A percentile compares a stretch with the other conserved stretches of the same genome.
These are phyloP conservation scores for Arctium lappa DNA, from an alignment of 129 eudicot genomes.

Conservation along the genomic window DNA sequence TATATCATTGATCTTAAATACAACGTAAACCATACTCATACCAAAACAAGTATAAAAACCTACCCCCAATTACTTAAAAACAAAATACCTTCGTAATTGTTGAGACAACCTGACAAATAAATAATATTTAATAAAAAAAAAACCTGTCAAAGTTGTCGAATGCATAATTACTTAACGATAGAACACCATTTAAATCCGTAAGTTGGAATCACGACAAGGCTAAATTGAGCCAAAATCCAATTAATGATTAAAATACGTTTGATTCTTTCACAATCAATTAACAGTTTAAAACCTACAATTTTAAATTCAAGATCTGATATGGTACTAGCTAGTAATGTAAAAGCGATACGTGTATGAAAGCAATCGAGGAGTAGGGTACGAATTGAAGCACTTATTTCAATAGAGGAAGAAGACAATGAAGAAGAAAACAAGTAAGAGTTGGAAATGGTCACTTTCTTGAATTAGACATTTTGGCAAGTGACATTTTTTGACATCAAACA, in stretches of 20 bases:
- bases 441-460: slow-evolving; percentile 77
- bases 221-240: background rate
- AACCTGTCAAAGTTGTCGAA: background rate
- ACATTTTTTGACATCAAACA: slow-evolving; percentile 20
- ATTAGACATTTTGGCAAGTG: slow-evolving; percentile 33
- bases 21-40: background rate
- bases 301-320: background rate
- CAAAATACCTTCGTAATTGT: background rate
- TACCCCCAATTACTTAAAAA: background rate
- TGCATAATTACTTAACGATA: background rate
- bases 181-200: background rate
- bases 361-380: slow-evolving; percentile 6
- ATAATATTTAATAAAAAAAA: background rate
- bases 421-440: slow-evolving; percentile 53
- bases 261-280: background rate
- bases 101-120: background rate
- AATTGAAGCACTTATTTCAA: slow-evolving; percentile 58
- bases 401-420: slow-evolving; percentile 55
- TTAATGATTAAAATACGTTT: background rate
- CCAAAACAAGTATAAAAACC: background rate
- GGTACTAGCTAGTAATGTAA: background rate
- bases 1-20: background rate
- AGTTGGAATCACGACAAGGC: background rate
- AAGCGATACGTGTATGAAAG: background rate
- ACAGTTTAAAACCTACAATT: background rate